A percentile compares a stretch with the other conserved stretches of the same genome.
Conservation (phyloP, 1,284 basidiomycete species). For the Lentinus polychrous region DNA sequence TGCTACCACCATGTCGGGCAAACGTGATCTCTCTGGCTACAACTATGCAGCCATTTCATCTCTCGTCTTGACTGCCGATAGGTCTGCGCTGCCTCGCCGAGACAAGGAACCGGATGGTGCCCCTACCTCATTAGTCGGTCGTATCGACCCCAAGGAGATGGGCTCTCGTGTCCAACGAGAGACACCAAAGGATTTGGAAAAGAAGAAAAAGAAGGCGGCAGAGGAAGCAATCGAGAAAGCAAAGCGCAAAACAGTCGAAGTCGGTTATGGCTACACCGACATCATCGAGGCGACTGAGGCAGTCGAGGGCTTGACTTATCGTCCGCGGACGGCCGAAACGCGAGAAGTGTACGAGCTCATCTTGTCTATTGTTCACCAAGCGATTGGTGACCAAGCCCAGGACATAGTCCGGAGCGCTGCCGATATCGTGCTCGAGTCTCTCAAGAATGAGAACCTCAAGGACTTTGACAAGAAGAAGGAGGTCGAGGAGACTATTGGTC, state of each 20-base stretch:
- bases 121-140: constrained; percentile 87
- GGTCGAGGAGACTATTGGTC: constrained; percentile 76
- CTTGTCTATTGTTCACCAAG: constrained; percentile 74
- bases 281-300: constrained; percentile 91
- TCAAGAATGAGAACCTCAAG: constrained; percentile 89
- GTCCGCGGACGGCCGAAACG: constrained; percentile 91
- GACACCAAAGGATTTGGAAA: constrained; percentile 87
- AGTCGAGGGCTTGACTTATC: constrained; percentile 89
- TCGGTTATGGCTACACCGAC: constrained; percentile 75
- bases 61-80: constrained; percentile 78
- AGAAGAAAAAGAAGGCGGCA: constrained; percentile 84
- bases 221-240: constrained; percentile 54
- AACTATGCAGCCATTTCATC: constrained; percentile 89
- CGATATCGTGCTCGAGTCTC: constrained; percentile 82
- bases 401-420: constrained; percentile 94
- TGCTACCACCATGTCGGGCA: constrained; percentile 32
- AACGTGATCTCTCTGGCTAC: constrained; percentile 79
- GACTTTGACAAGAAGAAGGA: constrained; percentile 99
- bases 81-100: constrained; percentile 67
- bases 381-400: constrained; percentile 91
- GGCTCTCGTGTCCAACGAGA: constrained; percentile 84
- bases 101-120: constrained; percentile 96
- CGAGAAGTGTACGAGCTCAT: constrained; percentile 94
- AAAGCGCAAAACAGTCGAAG: constrained; percentile 44
- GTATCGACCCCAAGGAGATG: constrained; percentile 91